Base-by-base conservation (phyloP, 495 filamentous ascomycete species). In the Penicillium soppii region DNA sequence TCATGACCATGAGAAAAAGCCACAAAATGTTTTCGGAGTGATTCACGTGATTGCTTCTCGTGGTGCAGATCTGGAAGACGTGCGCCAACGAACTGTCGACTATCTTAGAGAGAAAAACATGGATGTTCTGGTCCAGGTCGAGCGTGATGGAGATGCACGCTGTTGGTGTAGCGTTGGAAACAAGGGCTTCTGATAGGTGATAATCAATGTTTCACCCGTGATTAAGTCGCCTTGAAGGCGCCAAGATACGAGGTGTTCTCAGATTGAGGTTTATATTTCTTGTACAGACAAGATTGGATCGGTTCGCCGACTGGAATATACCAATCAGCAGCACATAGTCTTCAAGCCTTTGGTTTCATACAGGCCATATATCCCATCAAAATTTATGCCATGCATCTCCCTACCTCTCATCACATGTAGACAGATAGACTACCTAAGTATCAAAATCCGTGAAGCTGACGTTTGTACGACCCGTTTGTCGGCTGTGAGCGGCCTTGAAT, bases 1-100 rank as follows among this genome's bases (percentile, higher is more conserved):
- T 21, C 69, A 69, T 30, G 41, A 9, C 3, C 67, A 68, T 53
- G 46, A 60, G 27, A 50, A 43, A 5, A 65, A 76, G 19, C 71
- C 72, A 7, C 75, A 79, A 45, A 79, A 72, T 39, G 73, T 90
- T 7, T 61, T 90, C 12, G 90, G 90, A 1, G 87, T 91, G 4
- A 88, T 95, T 57, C 90, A 95, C 61, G 82, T 95, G n/a, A 78
- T 86, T 38, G 89, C 86, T 1, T 79, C 80, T 2, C 78, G 83
- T 17, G 79, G 80, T 4, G 81, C 82, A 2, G 88, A 92, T 58
- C 62, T 88, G 41, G 90, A 92, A 59, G 88, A 91, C 50, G 87
- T 92, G 32, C 79, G 88, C 32, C 80, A 86, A 47, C 74, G 89
- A 30, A 83, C 87, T 0, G 61, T 75, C 17, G 67, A 69, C 6